Percentiles rank a stretch among this genome's conserved stretches.
Evolutionary conservation across 2,329 filamentous ascomycete genomes (phyloP).

Genomic region (Apiospora phragmitis): DNA sequence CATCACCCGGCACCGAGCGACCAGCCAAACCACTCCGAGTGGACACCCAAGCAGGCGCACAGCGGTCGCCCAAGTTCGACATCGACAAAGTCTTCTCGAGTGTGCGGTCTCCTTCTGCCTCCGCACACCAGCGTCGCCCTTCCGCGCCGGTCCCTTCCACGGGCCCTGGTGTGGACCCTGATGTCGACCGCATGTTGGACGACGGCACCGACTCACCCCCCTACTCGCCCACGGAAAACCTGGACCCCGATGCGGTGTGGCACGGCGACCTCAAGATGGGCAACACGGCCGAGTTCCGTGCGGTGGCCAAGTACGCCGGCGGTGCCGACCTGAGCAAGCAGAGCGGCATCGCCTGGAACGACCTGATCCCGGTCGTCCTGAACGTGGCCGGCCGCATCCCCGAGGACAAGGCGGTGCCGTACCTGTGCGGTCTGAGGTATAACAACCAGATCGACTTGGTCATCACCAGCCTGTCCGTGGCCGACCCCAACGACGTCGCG

Average conservation of each 20-base stretch:
- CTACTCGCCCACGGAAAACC: slow-evolving; percentile 78
- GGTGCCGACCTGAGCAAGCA: slow-evolving; percentile 73
- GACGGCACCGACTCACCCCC: slow-evolving; percentile 77
- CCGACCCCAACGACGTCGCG: slow-evolving; percentile 55
- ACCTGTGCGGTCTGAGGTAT: slow-evolving; percentile 83
- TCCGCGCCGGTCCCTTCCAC: slow-evolving; percentile 48
- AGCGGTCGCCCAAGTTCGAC: slow-evolving; percentile 67
- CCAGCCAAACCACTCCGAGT: slow-evolving; percentile 39
- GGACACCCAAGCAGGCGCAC: slow-evolving; percentile 42
- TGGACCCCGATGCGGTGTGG: slow-evolving; percentile 76
- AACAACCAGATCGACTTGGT: slow-evolving; percentile 81
- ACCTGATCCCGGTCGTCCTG: slow-evolving; percentile 70
- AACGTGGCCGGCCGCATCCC: slow-evolving; percentile 79
- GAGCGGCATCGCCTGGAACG: slow-evolving; percentile 62
- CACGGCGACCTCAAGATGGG: slow-evolving; percentile 75
- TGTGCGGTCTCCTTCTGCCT: slow-evolving; percentile 70
- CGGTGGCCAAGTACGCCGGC: slow-evolving; percentile 79
- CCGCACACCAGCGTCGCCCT: slow-evolving; percentile 43
- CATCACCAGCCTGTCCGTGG: slow-evolving; percentile 69
- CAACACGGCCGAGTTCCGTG: slow-evolving; percentile 72
- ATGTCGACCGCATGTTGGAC: slow-evolving; percentile 88
- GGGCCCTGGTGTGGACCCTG: slow-evolving; percentile 74
- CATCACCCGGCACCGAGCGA: slow-evolving; percentile 22
- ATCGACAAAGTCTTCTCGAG: slow-evolving; percentile 84
- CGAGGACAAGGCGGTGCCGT: slow-evolving; percentile 81